Conservation (phyloP, 2,329 filamentous ascomycete genomes). For the Fusarium pseudocircinatum region DNA sequence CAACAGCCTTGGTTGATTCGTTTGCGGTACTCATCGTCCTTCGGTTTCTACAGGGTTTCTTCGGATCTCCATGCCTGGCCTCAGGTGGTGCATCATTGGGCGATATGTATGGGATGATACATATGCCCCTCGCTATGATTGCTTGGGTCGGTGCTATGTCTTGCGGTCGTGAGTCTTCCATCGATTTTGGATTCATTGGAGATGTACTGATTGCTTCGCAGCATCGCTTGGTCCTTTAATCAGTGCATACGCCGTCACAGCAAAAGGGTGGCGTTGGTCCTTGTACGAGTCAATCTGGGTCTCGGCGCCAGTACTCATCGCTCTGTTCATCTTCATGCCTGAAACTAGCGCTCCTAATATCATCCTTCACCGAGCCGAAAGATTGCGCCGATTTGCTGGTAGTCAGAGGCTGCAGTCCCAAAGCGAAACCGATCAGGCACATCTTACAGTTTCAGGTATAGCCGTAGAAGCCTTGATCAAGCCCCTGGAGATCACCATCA, state of each 20-base stretch:
- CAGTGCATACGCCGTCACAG: slow-evolving; percentile 66
- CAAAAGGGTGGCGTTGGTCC: slow-evolving; percentile 70
- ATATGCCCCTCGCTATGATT: slow-evolving; percentile 50
- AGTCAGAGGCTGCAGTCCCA: slow-evolving; percentile 65
- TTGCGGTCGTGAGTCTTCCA: background rate
- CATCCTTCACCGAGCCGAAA: slow-evolving; percentile 66
- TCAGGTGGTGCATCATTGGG: slow-evolving; percentile 63
- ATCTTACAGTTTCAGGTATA: slow-evolving; percentile 57
- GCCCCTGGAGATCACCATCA: slow-evolving; percentile 67
- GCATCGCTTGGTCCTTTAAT: slow-evolving; percentile 68
- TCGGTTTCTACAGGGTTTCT: slow-evolving; percentile 72
- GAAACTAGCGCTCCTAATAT: slow-evolving; percentile 70
- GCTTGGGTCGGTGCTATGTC: slow-evolving; percentile 16
- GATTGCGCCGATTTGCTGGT: slow-evolving; percentile 65
- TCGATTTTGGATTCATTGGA: accelerated
- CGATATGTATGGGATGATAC: slow-evolving; percentile 62
- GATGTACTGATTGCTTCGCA: background rate
- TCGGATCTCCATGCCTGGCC: slow-evolving; percentile 71
- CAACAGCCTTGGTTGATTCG: slow-evolving; percentile 69
- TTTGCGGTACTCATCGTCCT: slow-evolving; percentile 71
- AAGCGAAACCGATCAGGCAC: slow-evolving; percentile 69
- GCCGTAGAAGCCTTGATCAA: slow-evolving; percentile 67
- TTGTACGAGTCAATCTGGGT: slow-evolving; percentile 71
- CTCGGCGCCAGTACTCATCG: slow-evolving; percentile 63
- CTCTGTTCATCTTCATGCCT: slow-evolving; percentile 70